Evolutionary conservation across 1,139 yeast genomes (phyloP).

Genomic region (Zygosaccharomyces sapae): DNA sequence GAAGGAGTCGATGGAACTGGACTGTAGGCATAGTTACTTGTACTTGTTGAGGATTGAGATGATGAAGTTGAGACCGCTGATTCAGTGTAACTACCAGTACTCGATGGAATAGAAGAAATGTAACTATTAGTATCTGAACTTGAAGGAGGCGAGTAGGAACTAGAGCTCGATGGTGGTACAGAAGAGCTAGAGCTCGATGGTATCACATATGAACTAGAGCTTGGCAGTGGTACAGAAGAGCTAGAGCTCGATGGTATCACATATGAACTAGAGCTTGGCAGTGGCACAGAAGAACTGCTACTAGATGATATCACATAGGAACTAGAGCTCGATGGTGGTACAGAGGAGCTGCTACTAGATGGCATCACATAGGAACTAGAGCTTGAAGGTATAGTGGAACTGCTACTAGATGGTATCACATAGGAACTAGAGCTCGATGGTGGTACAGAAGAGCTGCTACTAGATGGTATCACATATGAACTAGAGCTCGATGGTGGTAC

Average conservation of each 20-base stretch:
- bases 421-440: neutral
- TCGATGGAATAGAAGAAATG: neutral
- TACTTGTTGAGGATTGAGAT: neutral
- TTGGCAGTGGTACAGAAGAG: neutral
- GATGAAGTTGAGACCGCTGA: neutral
- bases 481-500: too few species aligned
- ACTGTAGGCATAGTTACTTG: neutral
- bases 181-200: neutral
- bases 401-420: neutral
- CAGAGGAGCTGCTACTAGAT: neutral
- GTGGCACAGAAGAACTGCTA: neutral
- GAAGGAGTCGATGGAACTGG: neutral
- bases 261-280: neutral
- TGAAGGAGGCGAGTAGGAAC: neutral
- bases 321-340: neutral
- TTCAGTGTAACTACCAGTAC: neutral
- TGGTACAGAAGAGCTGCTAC: neutral
- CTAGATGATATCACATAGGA: neutral
- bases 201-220: neutral
- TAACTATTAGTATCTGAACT: too few species aligned
- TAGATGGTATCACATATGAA: too few species aligned
- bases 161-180: neutral
- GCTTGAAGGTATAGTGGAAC: neutral
- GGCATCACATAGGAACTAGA: neutral
- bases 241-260: neutral